Evolutionary conservation across 2,329 filamentous ascomycete species (phyloP), one percentile per base, ranked within the genome.

Genomic region (Colletotrichum paranaense): DNA sequence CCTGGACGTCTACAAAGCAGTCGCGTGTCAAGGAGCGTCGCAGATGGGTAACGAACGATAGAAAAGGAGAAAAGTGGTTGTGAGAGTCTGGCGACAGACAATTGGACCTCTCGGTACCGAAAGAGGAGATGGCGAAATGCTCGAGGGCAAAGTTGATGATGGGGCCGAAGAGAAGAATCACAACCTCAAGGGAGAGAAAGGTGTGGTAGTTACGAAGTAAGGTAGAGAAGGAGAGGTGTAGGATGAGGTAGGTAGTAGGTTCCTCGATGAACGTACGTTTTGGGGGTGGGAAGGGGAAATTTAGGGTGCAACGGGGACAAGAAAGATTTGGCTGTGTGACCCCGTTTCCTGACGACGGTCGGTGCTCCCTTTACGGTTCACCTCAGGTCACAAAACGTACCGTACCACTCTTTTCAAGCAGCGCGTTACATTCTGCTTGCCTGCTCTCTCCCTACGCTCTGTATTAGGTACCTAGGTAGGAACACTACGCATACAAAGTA

Each of bases 21-120:
- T 82, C 82, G 82, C 82, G 82, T 83, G 78, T 82, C 78, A 78
- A 73, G 78, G 76, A 77, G 78, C 76, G 80, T 78, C 77, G 79
- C 78, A 78, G 75, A 74, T 76, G 74, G 75, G 74, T 53, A 72
- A 72, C 58, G 60, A 72, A 73, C 70, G 76, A 75, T 76, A 78
- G 75, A 49, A 63, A 76, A 78, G 77, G 77, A 59, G 76, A 67
- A 76, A 49, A 26, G 55, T 24, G 63, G 35, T 56, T 38, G 38
- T 53, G 46, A 56, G 62, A 32, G 71, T 49, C 60, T 71, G 67
- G 49, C 56, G 46, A 30, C 24, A 69, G 67, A 66, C 62, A 28
- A 71, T 71, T 58, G 56, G 56, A 55, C 57, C 62, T 70, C 14
- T 22, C 55, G 67, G 28, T 52, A 49, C 67, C 59, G 32, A 68